Base-by-base conservation (phyloP, 2,329 filamentous ascomycete genomes). In the Lachnellula suecica region DNA sequence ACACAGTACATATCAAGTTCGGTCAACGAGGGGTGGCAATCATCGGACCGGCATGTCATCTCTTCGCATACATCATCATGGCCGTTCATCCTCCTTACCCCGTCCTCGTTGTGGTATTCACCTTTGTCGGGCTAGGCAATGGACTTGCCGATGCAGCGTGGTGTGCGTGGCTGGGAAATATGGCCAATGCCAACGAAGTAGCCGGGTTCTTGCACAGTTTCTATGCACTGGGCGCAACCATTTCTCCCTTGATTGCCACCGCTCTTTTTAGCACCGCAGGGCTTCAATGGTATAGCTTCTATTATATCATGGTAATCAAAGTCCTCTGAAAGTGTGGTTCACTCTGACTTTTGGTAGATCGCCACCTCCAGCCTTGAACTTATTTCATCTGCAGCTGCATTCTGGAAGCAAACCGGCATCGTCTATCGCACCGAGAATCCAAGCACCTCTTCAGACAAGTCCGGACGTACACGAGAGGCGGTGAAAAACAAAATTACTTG, bases 1-100 rank as follows among this genome's bases (percentile, higher is more conserved):
- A 85, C 63, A 68, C 70, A 9, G 76, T 89, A 42, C 87, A 85
- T 61, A 74, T 74, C 24, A 47, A 42, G 4, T 56, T 64, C 45
- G 89, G 89, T 31, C 88, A 89, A 64, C 79, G 86, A 15, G 89
- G 89, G 9, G 79, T 91, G 9, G 87, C 88, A 10, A 64, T 89
- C 46, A 67, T 90, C 4, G 84, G 78, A 0, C 84, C 88, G 0
- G 53, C 76, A 10, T 82, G 78, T 58, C 86, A 89, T 61, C 64
- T 90, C 8, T 59, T 84, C 22, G 80, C 85, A 17, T 91, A 89
- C 63, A 68, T 87, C 22, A 73, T 86, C 24, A 77, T 88, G 51
- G 77, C 80, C 4, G 70, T 85, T 4, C 88, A 90, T 65, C 88
- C 87, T 1, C 85, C 85, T 0, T 91, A 84, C 61, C 81, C 85